Evolutionary conservation across 768 basidiomycete genomes (phyloP).

Genomic region (Auriculariales sp.): DNA sequence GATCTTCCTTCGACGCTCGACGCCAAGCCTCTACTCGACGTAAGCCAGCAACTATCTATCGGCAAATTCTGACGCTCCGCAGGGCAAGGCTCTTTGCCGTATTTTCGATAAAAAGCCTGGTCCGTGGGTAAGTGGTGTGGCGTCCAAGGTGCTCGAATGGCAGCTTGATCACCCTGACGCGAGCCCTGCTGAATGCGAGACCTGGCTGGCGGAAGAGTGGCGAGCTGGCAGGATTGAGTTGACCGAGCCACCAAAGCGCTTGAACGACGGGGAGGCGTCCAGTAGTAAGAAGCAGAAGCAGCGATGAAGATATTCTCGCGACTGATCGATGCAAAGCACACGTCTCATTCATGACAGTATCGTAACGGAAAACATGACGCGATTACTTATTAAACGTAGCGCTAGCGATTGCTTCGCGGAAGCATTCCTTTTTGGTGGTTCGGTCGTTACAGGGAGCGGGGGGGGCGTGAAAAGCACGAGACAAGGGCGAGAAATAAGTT

Average conservation of each 20-base stretch:
- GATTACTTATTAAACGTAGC: too few species aligned
- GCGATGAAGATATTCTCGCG: too few species aligned
- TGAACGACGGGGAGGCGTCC: background rate
- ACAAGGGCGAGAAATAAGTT: too few species aligned
- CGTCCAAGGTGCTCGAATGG: constrained; percentile 67
- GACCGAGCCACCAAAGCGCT: constrained; percentile 11
- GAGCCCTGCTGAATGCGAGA: constrained; percentile 48
- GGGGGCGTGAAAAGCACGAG: too few species aligned
- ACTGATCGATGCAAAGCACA: too few species aligned
- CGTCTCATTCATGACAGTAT: too few species aligned
- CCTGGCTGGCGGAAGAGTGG: constrained; percentile 52
- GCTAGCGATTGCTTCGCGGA: too few species aligned
- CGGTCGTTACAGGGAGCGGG: too few species aligned
- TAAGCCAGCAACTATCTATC: constrained; percentile 23
- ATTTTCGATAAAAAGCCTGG: constrained; percentile 47
- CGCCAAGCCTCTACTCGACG: constrained; percentile 62
- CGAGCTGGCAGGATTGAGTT: constrained; percentile 28
- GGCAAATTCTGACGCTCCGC: background rate
- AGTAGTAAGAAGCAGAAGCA: too few species aligned
- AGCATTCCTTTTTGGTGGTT: too few species aligned
- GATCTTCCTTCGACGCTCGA: constrained; percentile 47
- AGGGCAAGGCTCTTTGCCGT: constrained; percentile 59
- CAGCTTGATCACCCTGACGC: constrained; percentile 63
- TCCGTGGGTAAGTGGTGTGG: constrained; percentile 49
- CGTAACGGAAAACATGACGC: too few species aligned